Conservation (phyloP, 129 eudicot species). For the Lactuca saligna region DNA sequence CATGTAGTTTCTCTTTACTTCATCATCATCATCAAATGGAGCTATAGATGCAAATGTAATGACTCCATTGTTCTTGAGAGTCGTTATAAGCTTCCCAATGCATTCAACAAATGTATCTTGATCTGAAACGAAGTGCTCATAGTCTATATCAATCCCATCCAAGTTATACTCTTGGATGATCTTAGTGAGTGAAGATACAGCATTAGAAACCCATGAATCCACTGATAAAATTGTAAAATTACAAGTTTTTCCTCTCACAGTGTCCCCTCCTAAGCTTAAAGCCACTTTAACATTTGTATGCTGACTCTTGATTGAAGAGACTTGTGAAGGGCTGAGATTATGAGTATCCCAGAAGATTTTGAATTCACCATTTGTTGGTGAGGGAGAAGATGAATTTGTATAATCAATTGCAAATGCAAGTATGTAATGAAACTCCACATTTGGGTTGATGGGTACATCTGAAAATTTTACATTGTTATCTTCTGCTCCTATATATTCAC, state of each 20-base stretch:
- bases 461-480: slow-evolving; percentile 57
- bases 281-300: slow-evolving; percentile 66
- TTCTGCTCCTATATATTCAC: slow-evolving; percentile 80
- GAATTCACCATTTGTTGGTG: slow-evolving; percentile 71
- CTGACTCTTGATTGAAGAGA: slow-evolving; percentile 51
- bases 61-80: slow-evolving; percentile 52
- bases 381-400: slow-evolving; percentile 51
- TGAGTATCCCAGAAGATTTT: slow-evolving; percentile 67
- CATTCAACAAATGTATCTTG: slow-evolving; percentile 61
- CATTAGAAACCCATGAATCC: slow-evolving; percentile 71
- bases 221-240: slow-evolving; percentile 52
- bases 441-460: slow-evolving; percentile 63
- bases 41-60: slow-evolving; percentile 73
- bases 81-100: slow-evolving; percentile 57
- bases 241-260: slow-evolving; percentile 49
- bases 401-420: slow-evolving; percentile 80
- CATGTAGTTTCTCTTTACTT: slow-evolving; percentile 68
- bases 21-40: slow-evolving; percentile 67
- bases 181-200: slow-evolving; percentile 53
- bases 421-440: slow-evolving; percentile 70
- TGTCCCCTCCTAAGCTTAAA: slow-evolving; percentile 74
- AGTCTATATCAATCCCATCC: slow-evolving; percentile 78
- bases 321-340: slow-evolving; percentile 53
- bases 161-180: slow-evolving; percentile 57
- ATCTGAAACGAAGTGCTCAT: slow-evolving; percentile 68